Evolutionary conservation across 2,329 filamentous ascomycete species (phyloP), one percentile per base, ranked within the genome.

Genomic region (Shiraia bambusicola): DNA sequence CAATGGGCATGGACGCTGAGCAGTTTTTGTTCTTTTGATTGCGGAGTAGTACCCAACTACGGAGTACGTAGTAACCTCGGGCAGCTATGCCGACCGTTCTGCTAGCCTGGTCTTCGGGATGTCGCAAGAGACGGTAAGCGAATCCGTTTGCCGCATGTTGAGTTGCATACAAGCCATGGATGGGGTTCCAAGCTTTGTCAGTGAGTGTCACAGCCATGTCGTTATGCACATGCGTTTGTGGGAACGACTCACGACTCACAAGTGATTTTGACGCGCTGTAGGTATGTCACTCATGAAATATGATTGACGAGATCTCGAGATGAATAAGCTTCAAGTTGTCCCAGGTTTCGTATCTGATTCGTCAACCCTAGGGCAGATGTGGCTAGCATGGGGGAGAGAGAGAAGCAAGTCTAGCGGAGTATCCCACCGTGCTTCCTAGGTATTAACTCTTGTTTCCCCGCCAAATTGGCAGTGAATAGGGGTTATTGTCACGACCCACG

Each of bases 381-480:
- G 41, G 47, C 39, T 41, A 45, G 44, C 7, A 26, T 11, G 10
- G 16, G n/a, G n/a, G n/a, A n/a, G n/a, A n/a, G n/a, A n/a, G n/a
- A n/a, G n/a, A n/a, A n/a, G 24, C 13, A n/a, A 17, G 13, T 36
- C 31, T 52, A 40, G 47, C 45, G 45, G 47, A 38, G 32, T 39
- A 49, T 57, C 49, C 54, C 54, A 52, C 54, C 37, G 22, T 28
- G 9, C 16, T 10, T 15, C 16, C 16, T 25, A 34, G 31, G 37
- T 35, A 38, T 36, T 34, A 37, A 38, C 19, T 24, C 33, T 32
- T 24, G n/a, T n/a, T 45, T 37, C 53, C 55, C 54, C 52, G 39
- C 50, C 49, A 42, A 44, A 10, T 13, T 34, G 34, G n/a, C 31
- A 24, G 34, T n/a, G 40, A 44, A 46, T 47, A 37, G 47, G 34